Conservation (phyloP, 495 filamentous ascomycete species). For the Daldinia bambusicola region DNA sequence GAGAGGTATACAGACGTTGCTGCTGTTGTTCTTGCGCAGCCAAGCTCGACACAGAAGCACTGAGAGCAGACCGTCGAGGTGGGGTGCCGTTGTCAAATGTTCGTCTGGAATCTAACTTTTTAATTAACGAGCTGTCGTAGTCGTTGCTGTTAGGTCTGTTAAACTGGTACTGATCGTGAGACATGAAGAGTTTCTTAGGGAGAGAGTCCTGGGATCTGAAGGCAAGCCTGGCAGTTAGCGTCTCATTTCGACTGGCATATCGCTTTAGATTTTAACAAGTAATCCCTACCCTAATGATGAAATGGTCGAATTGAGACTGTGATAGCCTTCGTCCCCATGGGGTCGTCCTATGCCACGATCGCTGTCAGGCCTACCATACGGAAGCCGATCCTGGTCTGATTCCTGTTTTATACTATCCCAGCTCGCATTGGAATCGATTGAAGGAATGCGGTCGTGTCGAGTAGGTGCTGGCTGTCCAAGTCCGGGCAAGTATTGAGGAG, state of each 20-base stretch:
- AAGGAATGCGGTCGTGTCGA: conserved; percentile 43
- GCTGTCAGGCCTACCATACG: conserved; percentile 42
- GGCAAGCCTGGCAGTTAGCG: conserved; percentile 31
- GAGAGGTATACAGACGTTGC: conserved; percentile 55
- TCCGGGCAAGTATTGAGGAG: conserved; percentile 55
- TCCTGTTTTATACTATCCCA: conserved; percentile 45
- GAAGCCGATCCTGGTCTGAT: conserved; percentile 33
- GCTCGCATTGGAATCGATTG: conserved; percentile 44
- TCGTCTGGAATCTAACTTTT: conserved; percentile 74
- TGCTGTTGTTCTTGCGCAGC: conserved; percentile 57
- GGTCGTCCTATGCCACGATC: conserved; percentile 38
- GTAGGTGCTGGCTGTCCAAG: conserved; percentile 40
- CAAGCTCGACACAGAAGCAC: conserved; percentile 55
- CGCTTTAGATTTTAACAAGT: conserved; percentile 1
- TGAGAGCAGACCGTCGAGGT: conserved; percentile 64
- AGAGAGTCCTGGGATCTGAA: conserved; percentile 47
- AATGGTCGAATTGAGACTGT: conserved; percentile 48
- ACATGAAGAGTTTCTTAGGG: conserved; percentile 55
- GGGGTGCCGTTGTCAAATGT: conserved; percentile 65
- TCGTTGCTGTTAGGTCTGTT: conserved; percentile 68
- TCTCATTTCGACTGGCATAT: neutral
- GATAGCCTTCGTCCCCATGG: conserved; percentile 48
- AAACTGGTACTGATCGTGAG: conserved; percentile 63
- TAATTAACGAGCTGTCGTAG: conserved; percentile 82
- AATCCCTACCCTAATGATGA: conserved; percentile 46